phyloP scores from a whole-genome alignment of 306 rosid genomes.

The Heteromeles arbutifolia region DNA sequence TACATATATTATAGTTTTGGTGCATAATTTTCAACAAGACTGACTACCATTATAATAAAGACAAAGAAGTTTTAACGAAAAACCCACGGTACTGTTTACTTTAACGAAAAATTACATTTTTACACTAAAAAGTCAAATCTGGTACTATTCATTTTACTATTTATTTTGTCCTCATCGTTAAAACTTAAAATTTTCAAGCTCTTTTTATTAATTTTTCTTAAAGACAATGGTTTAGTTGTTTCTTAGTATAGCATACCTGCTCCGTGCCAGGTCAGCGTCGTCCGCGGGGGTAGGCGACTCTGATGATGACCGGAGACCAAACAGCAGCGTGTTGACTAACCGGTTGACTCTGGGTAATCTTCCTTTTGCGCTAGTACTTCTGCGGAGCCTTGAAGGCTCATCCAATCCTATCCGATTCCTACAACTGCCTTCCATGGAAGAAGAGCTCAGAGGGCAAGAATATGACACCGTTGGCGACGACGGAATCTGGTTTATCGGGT shows the following conservation, averaged over 20 bases:
- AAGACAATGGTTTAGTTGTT: background rate
- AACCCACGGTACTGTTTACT: too few relatives aligned
- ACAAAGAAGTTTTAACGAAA: too few relatives aligned
- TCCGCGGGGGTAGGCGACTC: background rate
- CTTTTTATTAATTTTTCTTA: too few relatives aligned
- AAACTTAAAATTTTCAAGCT: too few relatives aligned
- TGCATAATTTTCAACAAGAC: background rate
- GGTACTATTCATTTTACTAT: too few relatives aligned
- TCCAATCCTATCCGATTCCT: conserved; percentile 4
- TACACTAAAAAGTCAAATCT: too few relatives aligned
- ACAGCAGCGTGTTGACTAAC: conserved; percentile 20
- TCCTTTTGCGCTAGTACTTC: background rate
- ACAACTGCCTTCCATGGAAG: background rate
- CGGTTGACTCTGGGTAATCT: conserved; percentile 19
- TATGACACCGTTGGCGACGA: background rate
- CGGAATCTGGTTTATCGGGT: background rate
- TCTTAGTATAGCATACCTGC: background rate
- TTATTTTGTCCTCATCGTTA: too few relatives aligned
- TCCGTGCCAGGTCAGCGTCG: background rate
- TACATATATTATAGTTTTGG: background rate
- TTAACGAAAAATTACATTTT: too few relatives aligned
- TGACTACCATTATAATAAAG: background rate
- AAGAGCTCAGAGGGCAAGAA: background rate
- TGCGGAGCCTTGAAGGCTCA: background rate
- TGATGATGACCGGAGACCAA: conserved; percentile 15